Percentiles rank a stretch among this genome's conserved stretches.
Evolutionary conservation across 805 yeast genomes (phyloP).

Genomic region (Blastobotrys mokoenaii): DNA sequence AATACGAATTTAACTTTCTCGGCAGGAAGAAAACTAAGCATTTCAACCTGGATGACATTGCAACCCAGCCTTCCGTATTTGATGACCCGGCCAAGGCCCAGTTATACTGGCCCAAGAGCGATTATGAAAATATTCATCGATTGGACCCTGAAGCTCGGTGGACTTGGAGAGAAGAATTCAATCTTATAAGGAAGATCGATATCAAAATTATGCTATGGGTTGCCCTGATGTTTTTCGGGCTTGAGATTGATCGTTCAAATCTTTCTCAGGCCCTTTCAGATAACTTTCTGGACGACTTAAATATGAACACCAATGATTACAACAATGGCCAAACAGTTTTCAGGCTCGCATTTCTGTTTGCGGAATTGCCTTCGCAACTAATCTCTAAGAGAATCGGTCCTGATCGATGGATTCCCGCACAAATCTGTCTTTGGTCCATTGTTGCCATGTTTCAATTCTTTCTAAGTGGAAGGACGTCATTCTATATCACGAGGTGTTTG

Average conservation of each 20-base stretch:
- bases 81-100: constrained; percentile 3
- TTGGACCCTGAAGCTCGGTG: constrained; percentile 49
- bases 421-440: constrained; percentile 45
- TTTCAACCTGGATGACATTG: constrained; percentile 8
- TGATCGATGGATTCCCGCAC: constrained; percentile 53
- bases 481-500: constrained; percentile 41
- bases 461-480: constrained; percentile 34
- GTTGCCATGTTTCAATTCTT: constrained; percentile 46
- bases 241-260: constrained; percentile 50
- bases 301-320: constrained; percentile 45
- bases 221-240: constrained; percentile 45
- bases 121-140: constrained; percentile 45
- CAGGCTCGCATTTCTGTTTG: constrained; percentile 41
- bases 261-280: constrained; percentile 49
- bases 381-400: constrained; percentile 57
- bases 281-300: constrained; percentile 41
- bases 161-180: constrained; percentile 39
- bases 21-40: neutral
- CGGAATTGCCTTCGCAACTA: constrained; percentile 61
- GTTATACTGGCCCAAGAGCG: constrained; percentile 17
- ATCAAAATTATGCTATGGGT: constrained; percentile 46
- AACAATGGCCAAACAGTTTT: constrained; percentile 51
- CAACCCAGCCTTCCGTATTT: constrained; percentile 10
- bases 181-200: constrained; percentile 43
- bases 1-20: constrained; percentile 5